phyloP scores from a whole-genome alignment of 176 grass and related monocot species.

The Eragrostis nindensis region DNA sequence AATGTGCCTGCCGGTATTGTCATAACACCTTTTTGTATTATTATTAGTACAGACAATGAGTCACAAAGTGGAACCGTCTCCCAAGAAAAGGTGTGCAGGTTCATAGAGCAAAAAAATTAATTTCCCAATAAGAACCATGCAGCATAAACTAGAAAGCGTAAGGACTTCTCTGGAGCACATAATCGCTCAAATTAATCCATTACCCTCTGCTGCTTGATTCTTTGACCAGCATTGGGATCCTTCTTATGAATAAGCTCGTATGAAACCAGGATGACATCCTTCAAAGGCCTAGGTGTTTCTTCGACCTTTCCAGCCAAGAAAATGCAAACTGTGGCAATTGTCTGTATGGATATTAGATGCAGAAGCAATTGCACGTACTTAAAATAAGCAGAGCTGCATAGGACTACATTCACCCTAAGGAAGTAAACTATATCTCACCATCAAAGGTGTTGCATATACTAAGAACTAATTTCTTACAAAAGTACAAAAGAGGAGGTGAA shows the following conservation, averaged over 20 bases:
- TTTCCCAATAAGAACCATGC: constrained; percentile 6
- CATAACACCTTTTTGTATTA: background rate
- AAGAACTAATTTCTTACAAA: background rate
- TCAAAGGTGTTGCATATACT: background rate
- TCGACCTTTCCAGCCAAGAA: constrained; percentile 99
- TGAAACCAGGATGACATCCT: constrained; percentile 92
- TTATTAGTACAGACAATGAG: background rate
- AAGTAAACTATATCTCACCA: background rate
- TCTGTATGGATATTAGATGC: constrained; percentile 58
- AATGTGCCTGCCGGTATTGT: background rate
- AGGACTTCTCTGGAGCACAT: background rate
- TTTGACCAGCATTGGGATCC: constrained; percentile 87
- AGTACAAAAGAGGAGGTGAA: constrained; percentile 7
- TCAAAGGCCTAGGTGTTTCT: constrained; percentile 92
- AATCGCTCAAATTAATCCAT: constrained; percentile 15
- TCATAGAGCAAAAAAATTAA: background rate
- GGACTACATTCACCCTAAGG: background rate
- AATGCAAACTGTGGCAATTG: constrained; percentile 97
- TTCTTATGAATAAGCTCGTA: constrained; percentile 98
- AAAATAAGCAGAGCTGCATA: constrained; percentile 22
- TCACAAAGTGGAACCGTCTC: background rate
- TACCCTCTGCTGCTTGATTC: constrained; percentile 99
- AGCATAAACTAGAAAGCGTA: background rate
- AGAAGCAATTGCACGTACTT: constrained; percentile 19
- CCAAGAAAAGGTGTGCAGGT: background rate